These are phyloP conservation scores for Westerdykella ornata DNA, from an alignment of 2,329 filamentous ascomycete genomes.

Conservation along the genomic window DNA sequence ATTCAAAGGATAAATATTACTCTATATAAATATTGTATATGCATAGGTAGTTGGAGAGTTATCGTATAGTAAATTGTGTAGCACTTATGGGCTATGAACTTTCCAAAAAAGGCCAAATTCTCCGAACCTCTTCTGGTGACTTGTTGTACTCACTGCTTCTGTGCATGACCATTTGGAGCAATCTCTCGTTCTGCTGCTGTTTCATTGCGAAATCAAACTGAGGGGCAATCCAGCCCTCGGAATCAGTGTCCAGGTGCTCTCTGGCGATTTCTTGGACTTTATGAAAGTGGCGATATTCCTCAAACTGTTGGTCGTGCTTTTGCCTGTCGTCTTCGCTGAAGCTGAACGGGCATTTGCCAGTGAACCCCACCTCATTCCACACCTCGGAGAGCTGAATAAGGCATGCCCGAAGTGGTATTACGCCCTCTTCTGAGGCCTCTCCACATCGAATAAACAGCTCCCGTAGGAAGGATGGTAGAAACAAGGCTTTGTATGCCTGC, in stretches of 20 bases:
- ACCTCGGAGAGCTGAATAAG: conserved; percentile 27
- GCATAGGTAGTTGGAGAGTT: no score
- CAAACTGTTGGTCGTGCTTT: conserved; percentile 23
- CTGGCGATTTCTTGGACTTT: conserved; percentile 21
- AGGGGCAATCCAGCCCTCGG: conserved; percentile 34
- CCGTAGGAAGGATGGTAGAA: conserved; percentile 23
- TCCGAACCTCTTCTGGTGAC: conserved; percentile 10
- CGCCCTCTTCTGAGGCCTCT: conserved; percentile 24
- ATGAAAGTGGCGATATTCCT: conserved; percentile 26
- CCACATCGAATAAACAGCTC: conserved; percentile 29
- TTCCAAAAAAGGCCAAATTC: conserved; percentile 15
- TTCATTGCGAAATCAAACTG: conserved; percentile 19
- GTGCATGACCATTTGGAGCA: conserved; percentile 14
- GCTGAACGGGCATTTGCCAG: conserved; percentile 21
- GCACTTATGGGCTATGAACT: conserved; percentile 3
- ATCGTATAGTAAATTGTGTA: no score
- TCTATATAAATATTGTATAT: no score
- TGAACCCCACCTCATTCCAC: conserved; percentile 23
- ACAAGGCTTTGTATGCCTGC: conserved; percentile 17
- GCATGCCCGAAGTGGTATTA: conserved; percentile 30
- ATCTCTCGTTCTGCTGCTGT: conserved; percentile 18
- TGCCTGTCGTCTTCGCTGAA: conserved; percentile 25
- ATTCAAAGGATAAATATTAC: no score
- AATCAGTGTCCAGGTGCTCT: conserved; percentile 28
- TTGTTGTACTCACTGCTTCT: conserved; percentile 11